A percentile compares a stretch with the other conserved stretches of the same genome.
These are phyloP conservation scores for Mucor racemosus DNA, from an alignment of 371 early-diverging fungal species.

Conservation along the genomic window DNA sequence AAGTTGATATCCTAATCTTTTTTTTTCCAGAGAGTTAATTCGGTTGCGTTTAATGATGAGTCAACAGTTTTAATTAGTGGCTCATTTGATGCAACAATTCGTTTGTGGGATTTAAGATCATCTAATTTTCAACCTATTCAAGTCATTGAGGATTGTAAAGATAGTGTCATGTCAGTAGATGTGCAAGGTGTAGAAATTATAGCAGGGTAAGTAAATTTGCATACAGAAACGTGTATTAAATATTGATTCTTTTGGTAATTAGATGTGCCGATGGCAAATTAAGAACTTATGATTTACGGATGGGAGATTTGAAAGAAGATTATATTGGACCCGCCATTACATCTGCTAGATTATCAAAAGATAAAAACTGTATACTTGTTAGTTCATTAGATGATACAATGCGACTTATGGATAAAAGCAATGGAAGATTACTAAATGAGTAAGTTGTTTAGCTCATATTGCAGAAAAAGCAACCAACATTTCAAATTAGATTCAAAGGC, in stretches of 20 bases:
- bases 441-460: constrained; percentile 39
- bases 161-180: constrained; percentile 82
- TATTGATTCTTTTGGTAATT: background rate
- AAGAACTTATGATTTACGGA: constrained; percentile 85
- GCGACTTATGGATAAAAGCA: constrained; percentile 82
- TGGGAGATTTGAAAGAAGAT: constrained; percentile 72
- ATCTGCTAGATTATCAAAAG: constrained; percentile 72
- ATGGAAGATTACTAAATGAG: constrained; percentile 76
- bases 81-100: constrained; percentile 89
- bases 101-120: constrained; percentile 88
- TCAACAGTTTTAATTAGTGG: constrained; percentile 83
- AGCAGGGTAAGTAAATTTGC: constrained; percentile 57
- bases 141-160: constrained; percentile 85
- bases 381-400: constrained; percentile 77
- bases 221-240: too few relatives aligned
- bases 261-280: constrained; percentile 86
- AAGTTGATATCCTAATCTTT: too few relatives aligned
- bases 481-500: constrained; percentile 67
- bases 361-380: constrained; percentile 78
- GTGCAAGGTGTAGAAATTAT: constrained; percentile 75
- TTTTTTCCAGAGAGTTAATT: constrained; percentile 70
- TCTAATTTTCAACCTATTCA: constrained; percentile 78
- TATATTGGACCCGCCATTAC: constrained; percentile 83
- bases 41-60: constrained; percentile 81
- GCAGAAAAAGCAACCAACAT: background rate